Evolutionary conservation across 2,329 filamentous ascomycete species (phyloP), one percentile per base, ranked within the genome.

Genomic region (Xylaria sp.): DNA sequence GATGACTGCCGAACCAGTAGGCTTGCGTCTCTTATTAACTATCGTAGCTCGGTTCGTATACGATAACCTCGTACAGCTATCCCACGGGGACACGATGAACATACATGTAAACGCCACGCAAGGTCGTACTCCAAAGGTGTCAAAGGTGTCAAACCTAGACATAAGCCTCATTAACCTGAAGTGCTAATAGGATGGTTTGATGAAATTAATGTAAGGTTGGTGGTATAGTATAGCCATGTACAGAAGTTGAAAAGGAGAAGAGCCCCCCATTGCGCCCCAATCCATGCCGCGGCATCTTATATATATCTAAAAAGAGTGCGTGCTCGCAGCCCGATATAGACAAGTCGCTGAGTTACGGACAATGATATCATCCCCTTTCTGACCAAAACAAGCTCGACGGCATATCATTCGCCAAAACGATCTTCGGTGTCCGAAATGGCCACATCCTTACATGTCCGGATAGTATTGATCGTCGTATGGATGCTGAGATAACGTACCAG

Each of bases 391-490:
- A 60, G 9, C 42, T 51, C 20, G 6, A 31, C 31, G 26, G 23
- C 36, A 49, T 15, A 20, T 38, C 3, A 38, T 20, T 28, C 26
- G 51, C 33, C 44, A 44, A 71, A 59, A 49, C 44, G 26, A 38
- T 20, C 40, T 13, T 28, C 9, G 10, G 20, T 10, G 26, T 36
- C 59, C 57, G 54, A 44, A 65, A 51, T 61, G 51, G 42, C 51
- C 65, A 65, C 62, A 38, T 60, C n/a, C 69, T 82, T 75, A 88
- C 68, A 80, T 83, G 72, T 88, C 86, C 53, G 85, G 86, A 74
- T 84, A 87, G 73, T 87, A 88, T 67, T 87, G 85, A 42, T 88
- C 86, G 57, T 85, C 83, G 71, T 85, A 85, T 54, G 83, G 80
- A 58, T 86, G 83, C 20, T 75, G 74, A 60, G 74, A 70, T 58